A percentile compares a stretch with the other conserved stretches of the same genome.
phyloP scores from a whole-genome alignment of 164 flowering plant species.

The Liquidambar formosana region DNA sequence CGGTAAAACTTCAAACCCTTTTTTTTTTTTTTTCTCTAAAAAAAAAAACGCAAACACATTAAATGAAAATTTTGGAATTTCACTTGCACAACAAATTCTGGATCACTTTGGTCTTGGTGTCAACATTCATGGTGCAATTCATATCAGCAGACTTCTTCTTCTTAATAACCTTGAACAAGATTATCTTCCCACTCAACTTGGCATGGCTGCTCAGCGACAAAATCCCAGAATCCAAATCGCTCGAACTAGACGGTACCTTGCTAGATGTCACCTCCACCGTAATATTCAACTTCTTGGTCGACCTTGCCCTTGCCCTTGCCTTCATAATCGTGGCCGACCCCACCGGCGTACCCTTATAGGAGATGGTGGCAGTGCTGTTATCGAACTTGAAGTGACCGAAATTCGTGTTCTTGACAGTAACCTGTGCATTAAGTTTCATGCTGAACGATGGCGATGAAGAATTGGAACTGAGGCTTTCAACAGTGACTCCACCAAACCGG shows the following conservation, averaged over 20 bases:
- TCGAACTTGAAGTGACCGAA: not conserved
- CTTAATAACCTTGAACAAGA: no score
- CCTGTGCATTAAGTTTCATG: not conserved
- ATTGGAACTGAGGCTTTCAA: no score
- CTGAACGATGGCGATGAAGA: not conserved
- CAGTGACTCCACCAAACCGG: not conserved
- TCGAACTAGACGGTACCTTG: not conserved
- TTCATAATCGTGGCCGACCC: not conserved
- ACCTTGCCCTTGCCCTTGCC: not conserved
- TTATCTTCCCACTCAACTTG: no score
- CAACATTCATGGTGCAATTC: no score
- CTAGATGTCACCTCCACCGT: not conserved
- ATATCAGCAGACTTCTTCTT: no score
- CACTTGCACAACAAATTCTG: no score
- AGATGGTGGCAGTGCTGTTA: not conserved
- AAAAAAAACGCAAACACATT: no score
- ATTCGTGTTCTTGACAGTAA: not conserved
- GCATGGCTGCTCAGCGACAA: no score
- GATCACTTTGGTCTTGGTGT: no score
- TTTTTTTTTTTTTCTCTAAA: no score
- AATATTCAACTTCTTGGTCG: not conserved
- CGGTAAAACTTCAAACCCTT: no score
- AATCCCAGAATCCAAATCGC: not conserved
- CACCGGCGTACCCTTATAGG: not conserved
- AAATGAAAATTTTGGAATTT: no score